Evolutionary conservation across 148 eudicot species (phyloP).

Genomic region (Chenopodium suecicum): DNA sequence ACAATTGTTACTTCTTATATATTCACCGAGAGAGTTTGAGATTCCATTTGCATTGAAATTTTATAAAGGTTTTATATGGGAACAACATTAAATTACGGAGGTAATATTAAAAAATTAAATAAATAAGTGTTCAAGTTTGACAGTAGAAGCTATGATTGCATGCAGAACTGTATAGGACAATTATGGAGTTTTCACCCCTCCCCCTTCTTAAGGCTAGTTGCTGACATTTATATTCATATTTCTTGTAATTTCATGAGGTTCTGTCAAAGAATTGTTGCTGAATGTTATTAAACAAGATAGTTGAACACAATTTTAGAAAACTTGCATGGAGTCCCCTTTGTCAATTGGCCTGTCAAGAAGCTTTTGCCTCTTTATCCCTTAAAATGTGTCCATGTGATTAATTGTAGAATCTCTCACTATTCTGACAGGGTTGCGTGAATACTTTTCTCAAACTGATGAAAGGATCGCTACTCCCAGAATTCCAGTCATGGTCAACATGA

Average conservation of each 20-base stretch:
- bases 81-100: no score
- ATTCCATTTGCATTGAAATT: no score
- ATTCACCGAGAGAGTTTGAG: no score
- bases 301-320: not conserved
- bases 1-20: no score
- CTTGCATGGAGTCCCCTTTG: not conserved
- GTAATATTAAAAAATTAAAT: no score
- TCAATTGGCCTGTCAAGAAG: not conserved
- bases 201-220: not conserved
- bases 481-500: constrained; percentile 97
- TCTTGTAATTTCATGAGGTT: not conserved
- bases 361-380: not conserved
- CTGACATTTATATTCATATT: not conserved
- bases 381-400: not conserved
- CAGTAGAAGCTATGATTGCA: not conserved
- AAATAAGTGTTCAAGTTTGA: not conserved
- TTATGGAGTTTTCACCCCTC: no score
- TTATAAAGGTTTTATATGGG: no score
- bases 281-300: not conserved
- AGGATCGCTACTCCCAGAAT: constrained; percentile 82
- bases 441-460: constrained; percentile 90
- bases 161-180: not conserved
- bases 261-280: not conserved
- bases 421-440: constrained; percentile 82
- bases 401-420: constrained; percentile 9